Evolutionary conservation across 2,329 filamentous ascomycete genomes (phyloP).

Genomic region (Arthrobotrys sinensis): DNA sequence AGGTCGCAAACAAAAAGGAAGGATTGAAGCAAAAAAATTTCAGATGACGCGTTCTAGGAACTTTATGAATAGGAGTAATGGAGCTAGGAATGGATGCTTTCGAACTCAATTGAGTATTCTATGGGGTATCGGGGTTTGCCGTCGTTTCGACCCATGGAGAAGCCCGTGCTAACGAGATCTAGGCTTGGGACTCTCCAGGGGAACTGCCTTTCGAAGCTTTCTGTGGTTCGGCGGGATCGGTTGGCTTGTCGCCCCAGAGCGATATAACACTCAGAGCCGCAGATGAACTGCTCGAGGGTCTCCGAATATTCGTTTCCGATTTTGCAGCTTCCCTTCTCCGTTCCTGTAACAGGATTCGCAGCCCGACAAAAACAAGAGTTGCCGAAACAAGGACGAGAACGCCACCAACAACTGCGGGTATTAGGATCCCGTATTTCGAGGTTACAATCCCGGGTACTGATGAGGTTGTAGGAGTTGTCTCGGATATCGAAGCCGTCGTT

Average conservation of each 20-base stretch:
- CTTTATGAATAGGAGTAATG: constrained; percentile 22
- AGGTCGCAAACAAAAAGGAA: background rate
- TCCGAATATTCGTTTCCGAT: constrained; percentile 13
- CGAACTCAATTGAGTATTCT: background rate
- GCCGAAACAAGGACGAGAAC: constrained; percentile 36
- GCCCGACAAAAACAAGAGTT: constrained; percentile 38
- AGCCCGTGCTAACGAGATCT: constrained; percentile 14
- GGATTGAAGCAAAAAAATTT: constrained; percentile 23
- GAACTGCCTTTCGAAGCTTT: constrained; percentile 5
- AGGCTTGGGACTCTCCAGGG: constrained; percentile 24
- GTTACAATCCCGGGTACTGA: constrained; percentile 27
- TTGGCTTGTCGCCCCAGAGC: constrained; percentile 15
- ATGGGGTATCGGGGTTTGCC: constrained; percentile 14
- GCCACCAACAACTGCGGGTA: constrained; percentile 28
- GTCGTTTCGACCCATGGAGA: constrained; percentile 13
- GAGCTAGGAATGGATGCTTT: constrained; percentile 13
- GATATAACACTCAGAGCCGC: constrained; percentile 9
- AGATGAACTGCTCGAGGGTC: constrained; percentile 8
- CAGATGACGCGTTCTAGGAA: constrained; percentile 17
- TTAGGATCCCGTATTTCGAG: constrained; percentile 39
- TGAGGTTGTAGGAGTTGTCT: constrained; percentile 26
- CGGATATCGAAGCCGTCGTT: constrained; percentile 24
- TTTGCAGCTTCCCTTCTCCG: constrained; percentile 39
- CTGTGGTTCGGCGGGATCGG: background rate
- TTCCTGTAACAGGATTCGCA: constrained; percentile 32